Evolutionary conservation across 306 rosid genomes (phyloP).

Genomic region (Sechiopsis laciniata): DNA sequence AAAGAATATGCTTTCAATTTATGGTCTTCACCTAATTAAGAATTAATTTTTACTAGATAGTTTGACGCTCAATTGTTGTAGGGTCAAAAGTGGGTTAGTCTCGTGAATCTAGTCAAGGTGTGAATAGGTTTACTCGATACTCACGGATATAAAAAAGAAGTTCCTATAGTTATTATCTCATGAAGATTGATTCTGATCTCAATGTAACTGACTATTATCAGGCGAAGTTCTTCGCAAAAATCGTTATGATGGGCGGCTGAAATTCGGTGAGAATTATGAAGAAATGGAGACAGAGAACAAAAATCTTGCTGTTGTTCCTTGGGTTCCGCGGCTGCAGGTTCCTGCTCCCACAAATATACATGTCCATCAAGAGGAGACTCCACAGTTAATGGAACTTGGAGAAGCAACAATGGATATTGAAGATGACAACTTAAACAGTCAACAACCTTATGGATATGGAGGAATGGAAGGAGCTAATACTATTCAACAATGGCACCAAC

Average conservation of each 20-base stretch:
- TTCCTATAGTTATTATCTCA: conserved; percentile 15
- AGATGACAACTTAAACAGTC: conserved; percentile 10
- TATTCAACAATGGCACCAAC: conserved; percentile 52
- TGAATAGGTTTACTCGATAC: no score
- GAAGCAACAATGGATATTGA: conserved; percentile 54
- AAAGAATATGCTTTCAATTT: no score
- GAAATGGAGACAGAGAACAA: not conserved
- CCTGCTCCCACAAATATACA: not conserved
- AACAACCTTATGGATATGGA: conserved; percentile 18
- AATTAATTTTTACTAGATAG: no score
- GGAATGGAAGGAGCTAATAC: conserved; percentile 26
- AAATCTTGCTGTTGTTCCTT: conserved; percentile 59
- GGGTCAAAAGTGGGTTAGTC: no score
- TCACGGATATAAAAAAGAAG: no score
- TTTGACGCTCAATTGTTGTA: no score
- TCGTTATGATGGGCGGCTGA: conserved; percentile 14
- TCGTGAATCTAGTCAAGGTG: no score
- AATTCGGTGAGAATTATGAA: conserved; percentile 19
- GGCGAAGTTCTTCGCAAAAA: conserved; percentile 35
- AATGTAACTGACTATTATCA: conserved; percentile 20
- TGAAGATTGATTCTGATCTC: not conserved
- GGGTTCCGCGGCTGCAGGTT: conserved; percentile 37
- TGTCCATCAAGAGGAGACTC: conserved; percentile 12
- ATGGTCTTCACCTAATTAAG: no score
- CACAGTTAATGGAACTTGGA: conserved; percentile 40